phyloP scores from a whole-genome alignment of 805 yeast genomes.

The Pichia manshurica region DNA sequence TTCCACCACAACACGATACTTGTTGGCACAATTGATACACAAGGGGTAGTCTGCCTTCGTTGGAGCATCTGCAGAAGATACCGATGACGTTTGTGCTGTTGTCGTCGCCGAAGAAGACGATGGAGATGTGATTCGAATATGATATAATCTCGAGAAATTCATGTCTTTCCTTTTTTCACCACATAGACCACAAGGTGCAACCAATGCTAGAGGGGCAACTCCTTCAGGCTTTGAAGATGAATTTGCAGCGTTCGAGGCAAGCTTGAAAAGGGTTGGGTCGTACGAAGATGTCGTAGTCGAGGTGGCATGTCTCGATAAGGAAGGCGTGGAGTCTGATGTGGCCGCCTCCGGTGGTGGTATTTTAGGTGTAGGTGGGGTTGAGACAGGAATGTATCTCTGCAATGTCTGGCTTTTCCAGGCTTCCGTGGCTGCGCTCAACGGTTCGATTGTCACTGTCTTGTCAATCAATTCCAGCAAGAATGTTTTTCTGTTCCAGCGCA shows the following conservation, averaged over 20 bases:
- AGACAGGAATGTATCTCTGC: constrained; percentile 10
- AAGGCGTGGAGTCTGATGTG: background rate
- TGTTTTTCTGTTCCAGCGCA: constrained; percentile 40
- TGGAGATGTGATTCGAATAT: constrained; percentile 30
- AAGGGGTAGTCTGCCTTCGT: constrained; percentile 50
- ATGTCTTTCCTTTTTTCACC: constrained; percentile 69
- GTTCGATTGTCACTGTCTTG: constrained; percentile 78
- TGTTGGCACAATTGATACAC: constrained; percentile 75
- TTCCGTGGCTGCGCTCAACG: constrained; percentile 78
- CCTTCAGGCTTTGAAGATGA: constrained; percentile 24
- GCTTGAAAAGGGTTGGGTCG: constrained; percentile 12
- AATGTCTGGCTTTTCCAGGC: constrained; percentile 43
- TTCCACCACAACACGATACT: constrained; percentile 78
- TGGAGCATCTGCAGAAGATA: constrained; percentile 30
- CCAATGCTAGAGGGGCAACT: constrained; percentile 67
- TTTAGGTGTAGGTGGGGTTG: constrained; percentile 15
- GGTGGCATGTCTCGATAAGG: constrained; percentile 8
- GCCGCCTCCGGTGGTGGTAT: constrained; percentile 9
- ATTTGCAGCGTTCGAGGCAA: constrained; percentile 1
- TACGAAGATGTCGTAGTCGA: constrained; percentile 13
- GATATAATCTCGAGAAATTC: constrained; percentile 71
- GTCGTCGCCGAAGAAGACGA: background rate
- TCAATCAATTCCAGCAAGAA: constrained; percentile 67
- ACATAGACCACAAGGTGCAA: constrained; percentile 75
- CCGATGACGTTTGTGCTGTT: background rate